Conservation (phyloP, 2,329 filamentous ascomycete genomes). For the Ophiognomonia clavigignenti-juglandacearum region DNA sequence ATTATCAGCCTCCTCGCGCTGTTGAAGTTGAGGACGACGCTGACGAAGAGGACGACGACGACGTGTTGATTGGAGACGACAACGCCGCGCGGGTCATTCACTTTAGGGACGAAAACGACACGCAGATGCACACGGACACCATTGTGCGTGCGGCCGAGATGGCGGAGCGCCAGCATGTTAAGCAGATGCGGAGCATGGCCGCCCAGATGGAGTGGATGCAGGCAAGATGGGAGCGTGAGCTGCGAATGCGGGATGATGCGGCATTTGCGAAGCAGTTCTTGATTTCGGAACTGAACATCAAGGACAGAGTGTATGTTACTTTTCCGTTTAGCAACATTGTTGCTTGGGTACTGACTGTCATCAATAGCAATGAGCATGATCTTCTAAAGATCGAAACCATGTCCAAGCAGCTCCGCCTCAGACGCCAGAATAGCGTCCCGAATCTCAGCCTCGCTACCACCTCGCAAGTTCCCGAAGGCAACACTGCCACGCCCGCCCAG, state of each 20-base stretch:
- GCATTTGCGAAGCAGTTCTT: constrained; percentile 86
- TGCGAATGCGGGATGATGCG: constrained; percentile 71
- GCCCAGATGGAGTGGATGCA: constrained; percentile 92
- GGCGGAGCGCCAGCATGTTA: constrained; percentile 64
- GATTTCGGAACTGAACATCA: constrained; percentile 72
- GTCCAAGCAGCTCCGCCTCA: constrained; percentile 53
- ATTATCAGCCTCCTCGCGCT: constrained; percentile 18
- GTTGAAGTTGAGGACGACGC: constrained; percentile 25
- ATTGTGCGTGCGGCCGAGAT: constrained; percentile 53
- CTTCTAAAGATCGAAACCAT: constrained; percentile 81
- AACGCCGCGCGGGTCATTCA: constrained; percentile 16
- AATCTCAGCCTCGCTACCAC: constrained; percentile 23
- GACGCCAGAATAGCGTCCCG: constrained; percentile 20
- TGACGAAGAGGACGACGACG: constrained; percentile 15
- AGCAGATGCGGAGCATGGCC: constrained; percentile 74
- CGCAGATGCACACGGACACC: constrained; percentile 52
- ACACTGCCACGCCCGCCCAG: constrained; percentile 2
- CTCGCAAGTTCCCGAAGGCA: constrained; percentile 9
- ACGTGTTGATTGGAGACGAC: constrained; percentile 10
- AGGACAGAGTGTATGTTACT: constrained; percentile 40
- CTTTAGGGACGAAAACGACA: constrained; percentile 25
- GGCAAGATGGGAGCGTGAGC: constrained; percentile 74
- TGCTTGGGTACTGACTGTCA: constrained; percentile 6
- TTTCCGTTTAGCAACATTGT: neutral
- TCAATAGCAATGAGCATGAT: constrained; percentile 80